phyloP scores from a whole-genome alignment of 108 stramenopile genomes.

The Nitzschia sp. region DNA sequence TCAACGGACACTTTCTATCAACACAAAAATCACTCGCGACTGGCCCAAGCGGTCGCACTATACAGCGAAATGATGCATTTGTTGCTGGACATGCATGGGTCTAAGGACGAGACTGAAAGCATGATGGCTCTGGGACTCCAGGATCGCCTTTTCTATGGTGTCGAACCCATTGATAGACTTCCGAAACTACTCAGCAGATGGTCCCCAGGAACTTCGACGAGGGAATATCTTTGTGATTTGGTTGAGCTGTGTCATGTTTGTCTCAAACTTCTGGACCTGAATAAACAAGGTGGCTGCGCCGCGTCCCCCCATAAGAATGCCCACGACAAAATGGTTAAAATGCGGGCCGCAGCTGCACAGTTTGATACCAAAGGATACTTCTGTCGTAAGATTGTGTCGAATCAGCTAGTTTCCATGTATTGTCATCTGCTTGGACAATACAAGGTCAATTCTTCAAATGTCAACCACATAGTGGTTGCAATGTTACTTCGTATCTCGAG shows the following conservation, averaged over 20 bases:
- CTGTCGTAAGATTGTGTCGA: slow-evolving; percentile 72
- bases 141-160: slow-evolving; percentile 79
- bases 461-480: slow-evolving; percentile 79
- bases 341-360: slow-evolving; percentile 68
- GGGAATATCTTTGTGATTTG: slow-evolving; percentile 85
- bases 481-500: slow-evolving; percentile 75
- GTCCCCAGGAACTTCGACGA: slow-evolving; percentile 68
- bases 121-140: slow-evolving; percentile 85
- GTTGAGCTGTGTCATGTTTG: slow-evolving; percentile 75
- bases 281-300: slow-evolving; percentile 12
- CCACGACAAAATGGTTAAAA: slow-evolving; percentile 48
- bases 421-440: slow-evolving; percentile 79
- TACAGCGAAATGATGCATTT: slow-evolving; percentile 84
- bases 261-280: slow-evolving; percentile 74
- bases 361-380: slow-evolving; percentile 76
- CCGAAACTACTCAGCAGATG: slow-evolving; percentile 71
- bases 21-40: slow-evolving; percentile 60
- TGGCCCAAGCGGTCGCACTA: slow-evolving; percentile 76
- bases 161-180: slow-evolving; percentile 79
- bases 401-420: slow-evolving; percentile 80
- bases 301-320: slow-evolving; percentile 26
- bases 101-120: slow-evolving; percentile 74
- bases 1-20: slow-evolving; percentile 69
- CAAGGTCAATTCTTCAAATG: slow-evolving; percentile 64
- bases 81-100: slow-evolving; percentile 71